Percentiles rank a stretch among this genome's conserved stretches.
Evolutionary conservation across 768 basidiomycete species (phyloP).

Genomic region (Pisolithus microcarpus): DNA sequence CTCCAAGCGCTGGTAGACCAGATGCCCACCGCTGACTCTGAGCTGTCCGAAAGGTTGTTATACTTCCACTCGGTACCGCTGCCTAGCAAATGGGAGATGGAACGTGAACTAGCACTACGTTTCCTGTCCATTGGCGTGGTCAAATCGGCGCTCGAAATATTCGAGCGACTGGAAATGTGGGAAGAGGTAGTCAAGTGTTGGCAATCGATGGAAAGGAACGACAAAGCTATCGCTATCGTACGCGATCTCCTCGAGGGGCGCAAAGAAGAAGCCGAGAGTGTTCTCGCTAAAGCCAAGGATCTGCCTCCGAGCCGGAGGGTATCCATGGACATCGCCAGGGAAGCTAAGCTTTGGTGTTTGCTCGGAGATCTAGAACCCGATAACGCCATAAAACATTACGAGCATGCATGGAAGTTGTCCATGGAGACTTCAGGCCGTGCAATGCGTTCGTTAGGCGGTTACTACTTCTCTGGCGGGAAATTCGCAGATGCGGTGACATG

Average conservation of each 20-base stretch:
- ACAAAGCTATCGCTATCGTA: conserved; percentile 75
- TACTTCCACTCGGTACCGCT: conserved; percentile 78
- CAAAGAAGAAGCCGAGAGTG: conserved; percentile 75
- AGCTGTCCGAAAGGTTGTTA: conserved; percentile 62
- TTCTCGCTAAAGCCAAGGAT: conserved; percentile 55
- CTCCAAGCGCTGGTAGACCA: conserved; percentile 95
- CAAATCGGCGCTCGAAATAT: conserved; percentile 88
- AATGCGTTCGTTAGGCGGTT: conserved; percentile 85
- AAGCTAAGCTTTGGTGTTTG: conserved; percentile 92
- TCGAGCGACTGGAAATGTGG: conserved; percentile 96
- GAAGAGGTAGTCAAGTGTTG: conserved; percentile 92
- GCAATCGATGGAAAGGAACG: conserved; percentile 69
- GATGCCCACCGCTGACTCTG: conserved; percentile 83
- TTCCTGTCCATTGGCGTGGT: conserved; percentile 83
- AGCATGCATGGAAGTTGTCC: conserved; percentile 79
- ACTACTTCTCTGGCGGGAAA: conserved; percentile 63
- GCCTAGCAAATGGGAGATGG: conserved; percentile 91
- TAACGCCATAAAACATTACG: conserved; percentile 65
- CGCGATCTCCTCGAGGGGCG: conserved; percentile 77
- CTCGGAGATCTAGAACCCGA: conserved; percentile 86
- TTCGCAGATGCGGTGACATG: conserved; percentile 58
- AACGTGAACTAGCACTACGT: conserved; percentile 79
- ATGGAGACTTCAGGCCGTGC: conserved; percentile 77
- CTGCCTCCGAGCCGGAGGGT: conserved; percentile 35
- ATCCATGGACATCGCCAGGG: conserved; percentile 55